Percentiles rank a stretch among this genome's conserved stretches.
phyloP scores from a whole-genome alignment of 768 basidiomycete species.

The Cystofilobasidium ferigula region DNA sequence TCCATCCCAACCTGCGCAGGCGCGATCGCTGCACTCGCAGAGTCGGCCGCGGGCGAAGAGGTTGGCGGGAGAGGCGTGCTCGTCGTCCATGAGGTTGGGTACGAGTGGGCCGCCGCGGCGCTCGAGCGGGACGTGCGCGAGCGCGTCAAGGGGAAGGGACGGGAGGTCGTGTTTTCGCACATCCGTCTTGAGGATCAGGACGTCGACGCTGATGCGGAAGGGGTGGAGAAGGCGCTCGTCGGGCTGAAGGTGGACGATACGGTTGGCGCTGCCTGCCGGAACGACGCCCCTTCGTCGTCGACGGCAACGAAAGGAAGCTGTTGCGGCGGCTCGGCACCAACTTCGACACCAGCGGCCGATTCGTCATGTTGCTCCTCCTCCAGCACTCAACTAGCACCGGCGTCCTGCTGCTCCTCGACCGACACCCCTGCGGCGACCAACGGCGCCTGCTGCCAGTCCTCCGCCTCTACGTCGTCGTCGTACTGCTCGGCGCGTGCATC shows the following conservation, averaged over 20 bases:
- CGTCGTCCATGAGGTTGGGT: conserved; percentile 66
- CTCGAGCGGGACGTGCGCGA: conserved; percentile 10
- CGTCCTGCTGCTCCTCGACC: too few relatives aligned
- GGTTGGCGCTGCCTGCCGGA: neutral
- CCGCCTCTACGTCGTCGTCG: conserved; percentile 7
- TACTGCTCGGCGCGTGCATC: neutral
- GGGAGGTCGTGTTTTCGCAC: conserved; percentile 19
- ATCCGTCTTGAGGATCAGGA: conserved; percentile 19
- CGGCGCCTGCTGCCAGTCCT: neutral
- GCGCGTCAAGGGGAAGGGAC: conserved; percentile 15
- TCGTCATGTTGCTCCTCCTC: too few relatives aligned
- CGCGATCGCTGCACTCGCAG: conserved; percentile 10
- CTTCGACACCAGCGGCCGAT: neutral
- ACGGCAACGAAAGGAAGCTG: neutral
- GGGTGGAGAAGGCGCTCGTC: neutral
- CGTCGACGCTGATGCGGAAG: neutral
- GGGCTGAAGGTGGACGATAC: neutral
- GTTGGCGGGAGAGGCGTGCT: conserved; percentile 39
- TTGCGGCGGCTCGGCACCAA: neutral
- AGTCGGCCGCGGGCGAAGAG: neutral
- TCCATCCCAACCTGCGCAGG: neutral
- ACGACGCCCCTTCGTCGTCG: neutral
- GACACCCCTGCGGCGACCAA: too few relatives aligned
- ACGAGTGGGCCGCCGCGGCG: conserved; percentile 45
- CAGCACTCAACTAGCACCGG: too few relatives aligned